Base-by-base conservation (phyloP, 257 asterid genomes). In the Thymus quinquecostatus region DNA sequence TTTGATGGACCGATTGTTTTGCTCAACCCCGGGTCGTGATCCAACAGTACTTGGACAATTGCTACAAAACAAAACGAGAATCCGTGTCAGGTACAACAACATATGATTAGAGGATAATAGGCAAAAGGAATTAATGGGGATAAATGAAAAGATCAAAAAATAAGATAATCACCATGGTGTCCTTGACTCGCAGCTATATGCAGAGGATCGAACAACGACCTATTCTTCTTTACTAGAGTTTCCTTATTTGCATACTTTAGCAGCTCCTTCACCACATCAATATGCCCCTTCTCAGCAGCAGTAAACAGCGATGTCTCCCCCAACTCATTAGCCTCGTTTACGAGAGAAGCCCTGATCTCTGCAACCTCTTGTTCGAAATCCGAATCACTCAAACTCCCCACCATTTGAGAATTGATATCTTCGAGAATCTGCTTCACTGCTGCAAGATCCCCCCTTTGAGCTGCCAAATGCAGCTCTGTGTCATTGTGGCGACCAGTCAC, bases 121-220 rank as follows among this genome's bases (percentile, higher is more conserved):
- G 56, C 2, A 3, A n/a, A 50, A 13, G 13, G 27, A 12, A 50
- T 13, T 67, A 47, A 34, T 6, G 49, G 12, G 53, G 53, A 74
- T 12, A 29, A 2, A 47, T 2, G 1, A 74, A 36, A 44, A 11
- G 28, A 55, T 68, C 47, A 6, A 47, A 38, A 53, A 48, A 64
- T 55, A 33, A 73, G 75, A 81, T 51, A n/a, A 73, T 78, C 66
- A 86, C 92, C 92, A 59, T 84, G 87, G 60, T 84, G 87, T 36
- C 92, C 92, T 76, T 84, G 85, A 69, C 89, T 64, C 3, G 89
- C 92, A 68, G 92, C 87, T 47, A 82, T 82, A 72, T 86, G 92
- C 77, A 86, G 83, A 45, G 92, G 87, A 84, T 86, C 92, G 66
- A 84, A 86, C 73, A 79, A 69, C 0, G 89, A 82, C 32, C 81